Base-by-base conservation (phyloP, 176 grass and related monocot species). In the Poa pratensis region DNA sequence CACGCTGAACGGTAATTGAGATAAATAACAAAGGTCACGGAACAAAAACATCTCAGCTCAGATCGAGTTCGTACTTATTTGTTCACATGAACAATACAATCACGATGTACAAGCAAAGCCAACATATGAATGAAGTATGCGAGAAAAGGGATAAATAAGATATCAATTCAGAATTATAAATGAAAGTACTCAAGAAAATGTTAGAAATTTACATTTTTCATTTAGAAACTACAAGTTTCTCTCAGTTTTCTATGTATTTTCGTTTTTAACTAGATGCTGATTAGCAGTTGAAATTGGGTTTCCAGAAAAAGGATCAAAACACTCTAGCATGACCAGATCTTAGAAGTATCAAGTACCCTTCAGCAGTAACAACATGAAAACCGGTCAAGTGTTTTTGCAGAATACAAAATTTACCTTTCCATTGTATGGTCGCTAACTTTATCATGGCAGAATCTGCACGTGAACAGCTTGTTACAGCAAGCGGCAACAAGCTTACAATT, bases 371-470 rank as follows among this genome's bases (percentile, higher is more conserved):
- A 76, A 34, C 50, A 80, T 76, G 18, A 78, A 79, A 85, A 70
- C 16, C 3, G 13, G 71, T 15, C 2, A 50, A 75, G 7, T 73
- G 54, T 68, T 49, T 14, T 48, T 66, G 77, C 64, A 86, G 35
- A 34, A n/a, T 46, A 30, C 53, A 64, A n/a, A 83, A 73, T 79
- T 40, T 89, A 99, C 97, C 97, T 96, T 85, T 99, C 97, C 94
- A 99, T 96, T 13, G 84, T 86, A 83, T 99, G 97, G 30, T 99
- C 97, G 22, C 97, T 99, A 82, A 99, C 92, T 94, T 94, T 99
- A 88, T 99, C 97, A 86, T 99, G 97, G 66, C 97, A 99, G 80
- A 99, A 99, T 86, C 97, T 88, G 87, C 97, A 99, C 58, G 97
- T 92, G 82, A 96, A 96, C 61, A 99, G 75, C 79, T 94, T 99